These are phyloP conservation scores for Salix koriyanagi DNA, from an alignment of 345 rosid genomes.

Conservation along the genomic window DNA sequence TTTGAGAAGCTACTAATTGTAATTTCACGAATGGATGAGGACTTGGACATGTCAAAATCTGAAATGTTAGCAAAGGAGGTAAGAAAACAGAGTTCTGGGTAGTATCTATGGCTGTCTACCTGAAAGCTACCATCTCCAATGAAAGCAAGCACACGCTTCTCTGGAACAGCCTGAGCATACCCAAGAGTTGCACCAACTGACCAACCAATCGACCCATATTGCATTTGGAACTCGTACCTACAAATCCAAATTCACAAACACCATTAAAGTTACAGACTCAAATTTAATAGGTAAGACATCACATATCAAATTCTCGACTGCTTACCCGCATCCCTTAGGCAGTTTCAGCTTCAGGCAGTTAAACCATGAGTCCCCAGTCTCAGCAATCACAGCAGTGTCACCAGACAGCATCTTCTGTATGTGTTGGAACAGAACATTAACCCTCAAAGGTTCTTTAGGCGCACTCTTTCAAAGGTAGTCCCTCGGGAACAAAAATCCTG, in stretches of 20 bases:
- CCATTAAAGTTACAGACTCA: neutral
- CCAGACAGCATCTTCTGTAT: constrained; percentile 66
- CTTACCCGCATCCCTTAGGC: constrained; percentile 73
- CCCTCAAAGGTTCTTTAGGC: constrained; percentile 65
- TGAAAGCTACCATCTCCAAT: constrained; percentile 90
- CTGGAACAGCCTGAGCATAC: constrained; percentile 69
- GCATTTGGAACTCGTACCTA: constrained; percentile 88
- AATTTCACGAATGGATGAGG: neutral
- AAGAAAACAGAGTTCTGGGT: neutral
- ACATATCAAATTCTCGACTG: neutral
- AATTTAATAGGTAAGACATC: neutral
- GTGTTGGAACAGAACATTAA: constrained; percentile 66
- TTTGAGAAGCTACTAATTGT: neutral
- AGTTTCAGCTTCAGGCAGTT: constrained; percentile 78
- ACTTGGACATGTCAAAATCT: neutral
- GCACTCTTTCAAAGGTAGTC: constrained; percentile 45
- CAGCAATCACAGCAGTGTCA: constrained; percentile 73
- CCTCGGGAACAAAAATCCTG: constrained; percentile 68
- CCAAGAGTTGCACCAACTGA: constrained; percentile 84
- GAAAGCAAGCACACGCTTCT: constrained; percentile 71
- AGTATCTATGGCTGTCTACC: constrained; percentile 27
- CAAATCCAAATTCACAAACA: constrained; percentile 6
- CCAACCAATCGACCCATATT: constrained; percentile 88
- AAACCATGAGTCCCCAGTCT: constrained; percentile 89
- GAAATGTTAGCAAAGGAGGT: neutral